A percentile compares a stretch with the other conserved stretches of the same genome.
These are phyloP conservation scores for Bipolaris gigantea DNA, from an alignment of 2,329 filamentous ascomycete species.

Conservation along the genomic window DNA sequence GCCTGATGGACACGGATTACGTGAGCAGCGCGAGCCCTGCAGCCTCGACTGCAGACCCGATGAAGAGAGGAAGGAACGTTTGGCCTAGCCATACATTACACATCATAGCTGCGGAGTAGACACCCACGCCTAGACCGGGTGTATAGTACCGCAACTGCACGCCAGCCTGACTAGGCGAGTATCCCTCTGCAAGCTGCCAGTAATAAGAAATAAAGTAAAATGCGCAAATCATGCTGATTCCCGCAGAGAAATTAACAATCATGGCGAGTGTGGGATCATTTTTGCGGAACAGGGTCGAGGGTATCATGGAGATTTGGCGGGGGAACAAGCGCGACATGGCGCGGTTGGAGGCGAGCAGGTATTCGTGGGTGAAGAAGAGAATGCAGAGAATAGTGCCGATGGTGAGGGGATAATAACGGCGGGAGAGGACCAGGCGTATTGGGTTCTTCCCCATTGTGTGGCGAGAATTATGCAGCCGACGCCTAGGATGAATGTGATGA, in stretches of 20 bases:
- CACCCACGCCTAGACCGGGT: conserved; percentile 63
- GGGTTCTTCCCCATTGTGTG: conserved; percentile 59
- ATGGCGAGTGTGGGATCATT: conserved; percentile 65
- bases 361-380: conserved; percentile 56
- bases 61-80: conserved; percentile 61
- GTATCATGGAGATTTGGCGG: conserved; percentile 64
- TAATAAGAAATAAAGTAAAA: conserved; percentile 72
- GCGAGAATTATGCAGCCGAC: conserved; percentile 44
- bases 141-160: conserved; percentile 64
- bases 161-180: conserved; percentile 48
- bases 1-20: conserved; percentile 57
- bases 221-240: conserved; percentile 58
- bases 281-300: conserved; percentile 60
- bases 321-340: conserved; percentile 54
- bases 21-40: conserved; percentile 62
- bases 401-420: conserved; percentile 59
- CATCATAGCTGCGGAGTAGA: conserved; percentile 60
- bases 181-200: conserved; percentile 64
- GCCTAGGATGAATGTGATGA: conserved; percentile 40
- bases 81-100: conserved; percentile 65
- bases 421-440: conserved; percentile 59
- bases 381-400: conserved; percentile 54
- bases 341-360: conserved; percentile 56
- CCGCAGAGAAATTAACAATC: conserved; percentile 62
- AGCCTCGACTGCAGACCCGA: conserved; percentile 54